phyloP scores from a whole-genome alignment of 2,329 filamentous ascomycete species.

The Arthrobotrys sphaeroides region DNA sequence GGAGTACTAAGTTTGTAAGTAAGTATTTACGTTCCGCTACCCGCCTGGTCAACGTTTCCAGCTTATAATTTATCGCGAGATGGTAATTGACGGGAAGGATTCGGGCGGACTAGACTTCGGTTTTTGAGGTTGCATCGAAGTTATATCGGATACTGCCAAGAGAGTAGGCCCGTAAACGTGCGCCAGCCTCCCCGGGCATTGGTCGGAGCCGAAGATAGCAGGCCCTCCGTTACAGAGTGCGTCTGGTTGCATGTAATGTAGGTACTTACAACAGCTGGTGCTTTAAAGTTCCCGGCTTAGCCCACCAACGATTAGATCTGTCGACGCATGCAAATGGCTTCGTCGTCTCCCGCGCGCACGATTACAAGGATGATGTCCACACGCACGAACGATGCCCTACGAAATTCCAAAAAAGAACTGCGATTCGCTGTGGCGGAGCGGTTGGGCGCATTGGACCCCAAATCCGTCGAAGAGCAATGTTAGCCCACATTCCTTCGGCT shows the following conservation, averaged over 20 bases:
- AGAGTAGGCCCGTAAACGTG: background rate
- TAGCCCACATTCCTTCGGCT: background rate
- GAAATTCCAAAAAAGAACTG: constrained; percentile 35
- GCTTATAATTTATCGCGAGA: background rate
- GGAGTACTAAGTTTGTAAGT: too few species aligned
- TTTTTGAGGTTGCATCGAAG: constrained; percentile 17
- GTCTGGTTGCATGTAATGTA: too few species aligned
- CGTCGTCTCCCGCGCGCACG: background rate
- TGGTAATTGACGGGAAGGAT: background rate
- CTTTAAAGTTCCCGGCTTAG: constrained; percentile 44
- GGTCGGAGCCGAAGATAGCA: constrained; percentile 18
- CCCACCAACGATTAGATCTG: background rate
- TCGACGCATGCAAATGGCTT: background rate
- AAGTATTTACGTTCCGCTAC: too few species aligned
- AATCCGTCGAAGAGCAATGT: constrained; percentile 44
- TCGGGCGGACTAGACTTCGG: background rate
- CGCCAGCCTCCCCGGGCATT: constrained; percentile 26
- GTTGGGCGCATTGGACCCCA: constrained; percentile 9
- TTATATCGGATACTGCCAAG: constrained; percentile 32
- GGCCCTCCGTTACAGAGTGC: constrained; percentile 11
- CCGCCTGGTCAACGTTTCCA: too few species aligned
- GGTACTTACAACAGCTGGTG: too few species aligned
- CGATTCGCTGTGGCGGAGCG: constrained; percentile 17
- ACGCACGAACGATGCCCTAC: constrained; percentile 25
- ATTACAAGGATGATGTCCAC: constrained; percentile 38